Percentiles rank a stretch among this genome's conserved stretches.
These are phyloP conservation scores for Arthrobotrys pseudoclavata DNA, from an alignment of 2,329 filamentous ascomycete species.

Conservation along the genomic window DNA sequence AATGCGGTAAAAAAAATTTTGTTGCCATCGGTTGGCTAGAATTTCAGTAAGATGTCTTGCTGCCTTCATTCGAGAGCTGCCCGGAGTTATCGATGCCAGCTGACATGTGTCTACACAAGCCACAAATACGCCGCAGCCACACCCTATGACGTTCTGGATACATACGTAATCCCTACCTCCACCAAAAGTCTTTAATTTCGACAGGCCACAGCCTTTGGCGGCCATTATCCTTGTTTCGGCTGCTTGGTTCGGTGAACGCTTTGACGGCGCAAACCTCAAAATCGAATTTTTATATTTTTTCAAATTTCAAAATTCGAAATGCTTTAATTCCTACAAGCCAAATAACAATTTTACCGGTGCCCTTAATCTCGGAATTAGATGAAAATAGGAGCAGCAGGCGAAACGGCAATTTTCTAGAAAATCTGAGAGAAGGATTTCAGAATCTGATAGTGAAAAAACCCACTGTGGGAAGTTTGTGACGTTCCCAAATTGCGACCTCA, in stretches of 20 bases:
- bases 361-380: slow-evolving; percentile 25
- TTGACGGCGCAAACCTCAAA: slow-evolving; percentile 23
- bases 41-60: slow-evolving; percentile 35
- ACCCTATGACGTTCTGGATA: slow-evolving; percentile 23
- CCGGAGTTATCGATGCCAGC: slow-evolving; percentile 38
- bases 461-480: slow-evolving; percentile 21
- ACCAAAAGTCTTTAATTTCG: slow-evolving; percentile 21
- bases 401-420: slow-evolving; percentile 44
- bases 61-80: slow-evolving; percentile 45
- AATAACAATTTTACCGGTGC: slow-evolving; percentile 22
- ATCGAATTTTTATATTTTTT: slow-evolving; percentile 31
- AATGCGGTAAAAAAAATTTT: slow-evolving; percentile 36
- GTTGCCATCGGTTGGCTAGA: slow-evolving; percentile 47
- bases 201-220: slow-evolving; percentile 35
- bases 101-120: slow-evolving; percentile 36
- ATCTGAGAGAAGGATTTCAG: slow-evolving; percentile 30
- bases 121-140: slow-evolving; percentile 22
- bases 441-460: slow-evolving; percentile 33
- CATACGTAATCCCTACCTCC: slow-evolving; percentile 26
- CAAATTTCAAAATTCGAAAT: slow-evolving; percentile 24
- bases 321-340: background rate
- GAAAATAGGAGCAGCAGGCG: slow-evolving; percentile 34
- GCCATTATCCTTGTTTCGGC: slow-evolving; percentile 23
- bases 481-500: slow-evolving; percentile 56
- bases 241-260: slow-evolving; percentile 26